Evolutionary conservation across 2,329 filamentous ascomycete species (phyloP).

Genomic region (Diplodia intermedia): DNA sequence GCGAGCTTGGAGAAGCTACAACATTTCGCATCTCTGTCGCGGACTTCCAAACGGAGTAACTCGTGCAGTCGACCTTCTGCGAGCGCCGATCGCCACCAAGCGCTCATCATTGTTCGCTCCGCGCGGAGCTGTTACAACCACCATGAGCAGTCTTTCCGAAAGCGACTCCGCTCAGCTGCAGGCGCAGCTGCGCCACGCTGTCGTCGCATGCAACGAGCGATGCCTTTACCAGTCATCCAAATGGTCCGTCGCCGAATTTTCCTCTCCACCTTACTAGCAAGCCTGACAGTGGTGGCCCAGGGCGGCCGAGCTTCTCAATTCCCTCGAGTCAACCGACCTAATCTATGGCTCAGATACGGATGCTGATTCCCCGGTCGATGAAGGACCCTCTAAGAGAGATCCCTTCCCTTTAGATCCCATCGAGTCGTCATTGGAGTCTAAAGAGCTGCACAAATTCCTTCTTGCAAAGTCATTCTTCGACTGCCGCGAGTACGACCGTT

Average conservation of each 20-base stretch:
- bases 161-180: slow-evolving; percentile 66
- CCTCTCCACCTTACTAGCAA: slow-evolving; percentile 18
- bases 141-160: slow-evolving; percentile 44
- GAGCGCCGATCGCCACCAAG: neutral
- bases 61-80: neutral
- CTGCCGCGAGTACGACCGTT: slow-evolving; percentile 92
- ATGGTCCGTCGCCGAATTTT: slow-evolving; percentile 67
- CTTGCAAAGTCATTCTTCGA: slow-evolving; percentile 95
- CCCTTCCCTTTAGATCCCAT: slow-evolving; percentile 66
- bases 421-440: slow-evolving; percentile 77
- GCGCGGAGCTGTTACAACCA: slow-evolving; percentile 1
- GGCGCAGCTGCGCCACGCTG: slow-evolving; percentile 79
- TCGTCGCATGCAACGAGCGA: slow-evolving; percentile 89
- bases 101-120: neutral
- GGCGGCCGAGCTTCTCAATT: slow-evolving; percentile 91
- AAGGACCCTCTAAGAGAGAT: slow-evolving; percentile 50
- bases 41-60: neutral
- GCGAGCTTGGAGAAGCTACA: slow-evolving; percentile 1
- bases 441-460: slow-evolving; percentile 82
- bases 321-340: slow-evolving; percentile 68
- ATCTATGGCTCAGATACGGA: slow-evolving; percentile 63
- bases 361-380: slow-evolving; percentile 65
- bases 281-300: slow-evolving; percentile 56
- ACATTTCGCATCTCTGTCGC: neutral
- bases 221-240: slow-evolving; percentile 96